phyloP scores from a whole-genome alignment of 1,284 basidiomycete genomes.

The Singerocomus inundabilis region DNA sequence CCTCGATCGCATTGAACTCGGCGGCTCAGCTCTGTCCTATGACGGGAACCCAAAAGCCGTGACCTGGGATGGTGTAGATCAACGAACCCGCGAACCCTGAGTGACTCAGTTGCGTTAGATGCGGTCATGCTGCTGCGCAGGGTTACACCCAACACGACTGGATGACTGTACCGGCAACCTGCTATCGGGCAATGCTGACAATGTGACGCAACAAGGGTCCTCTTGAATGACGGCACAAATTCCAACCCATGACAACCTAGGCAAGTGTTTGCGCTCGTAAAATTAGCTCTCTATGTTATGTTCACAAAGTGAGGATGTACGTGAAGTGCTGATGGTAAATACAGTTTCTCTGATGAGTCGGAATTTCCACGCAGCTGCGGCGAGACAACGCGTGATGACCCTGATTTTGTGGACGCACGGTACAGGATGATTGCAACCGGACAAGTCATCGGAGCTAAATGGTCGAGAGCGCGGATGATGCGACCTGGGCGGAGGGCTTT shows the following conservation, averaged over 20 bases:
- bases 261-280: constrained; percentile 9
- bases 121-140: constrained; percentile 21
- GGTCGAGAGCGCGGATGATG: constrained; percentile 21
- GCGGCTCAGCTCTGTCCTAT: not conserved
- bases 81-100: constrained; percentile 22
- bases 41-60: constrained; percentile 1
- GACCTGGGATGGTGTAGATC: constrained; percentile 8
- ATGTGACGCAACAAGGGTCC: constrained; percentile 11
- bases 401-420: constrained; percentile 19
- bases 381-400: constrained; percentile 20
- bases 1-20: constrained; percentile 17
- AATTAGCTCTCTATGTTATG: constrained; percentile 10
- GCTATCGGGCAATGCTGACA: constrained; percentile 7
- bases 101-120: constrained; percentile 4
- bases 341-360: constrained; percentile 17
- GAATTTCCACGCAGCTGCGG: constrained; percentile 22
- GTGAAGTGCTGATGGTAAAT: constrained; percentile 13
- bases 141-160: constrained; percentile 8
- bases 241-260: constrained; percentile 4
- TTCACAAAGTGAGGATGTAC: not conserved
- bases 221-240: constrained; percentile 11
- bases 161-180: constrained; percentile 9
- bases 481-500: constrained; percentile 32
- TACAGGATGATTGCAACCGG: constrained; percentile 13
- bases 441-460: constrained; percentile 21